Base-by-base conservation (phyloP, 1,139 yeast genomes). In the Saccharomyces hybrid region DNA sequence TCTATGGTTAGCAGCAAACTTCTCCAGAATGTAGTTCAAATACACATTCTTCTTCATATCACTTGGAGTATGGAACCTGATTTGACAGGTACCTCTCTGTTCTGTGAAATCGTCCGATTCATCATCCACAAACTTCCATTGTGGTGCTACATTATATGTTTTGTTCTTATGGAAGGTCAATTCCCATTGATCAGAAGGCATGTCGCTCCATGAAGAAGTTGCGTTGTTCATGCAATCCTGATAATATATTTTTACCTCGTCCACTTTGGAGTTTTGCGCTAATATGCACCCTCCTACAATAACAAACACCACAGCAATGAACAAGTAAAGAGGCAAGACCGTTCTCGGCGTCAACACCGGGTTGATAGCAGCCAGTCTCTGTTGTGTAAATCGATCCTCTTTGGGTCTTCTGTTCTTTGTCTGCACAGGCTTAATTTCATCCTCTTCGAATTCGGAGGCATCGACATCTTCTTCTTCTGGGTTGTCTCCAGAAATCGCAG, bases 261-360 rank as follows among this genome's bases (percentile, higher is more conserved):
- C 86, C 4, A 89, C 86, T 59, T 77, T 75, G 58, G 80, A 75
- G n/a, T 93, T 80, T 4, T 96, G 95, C 59, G 84, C 84, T 71
- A 93, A 78, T 82, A 93, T 83, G 57, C 87, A 91, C 1, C 91
- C 98, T 32, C 99, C 99, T 49, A 93, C 77, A 7, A 97, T 96
- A 14, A 91, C 88, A 67, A 91, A 88, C 11, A 93, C 75, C n/a
- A 88, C 76, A 3, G 97, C 95, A 51, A 93, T 78, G 9, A 78
- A 71, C 50, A 91, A 69, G 64, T 91, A 82, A 54, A 91, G 68
- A 2, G 97, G 97, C 56, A 93, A 80, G 47, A 91, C 95, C 3
- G 95, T 86, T 67, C 81, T 84, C 21, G 97, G 97, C 0, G 98
- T 91, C 62, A 91, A 78, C 53, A 93, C 93, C 1, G 98, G 98